These are phyloP conservation scores for Carex myosuroides DNA, from an alignment of 176 grass and related monocot genomes.

Conservation along the genomic window DNA sequence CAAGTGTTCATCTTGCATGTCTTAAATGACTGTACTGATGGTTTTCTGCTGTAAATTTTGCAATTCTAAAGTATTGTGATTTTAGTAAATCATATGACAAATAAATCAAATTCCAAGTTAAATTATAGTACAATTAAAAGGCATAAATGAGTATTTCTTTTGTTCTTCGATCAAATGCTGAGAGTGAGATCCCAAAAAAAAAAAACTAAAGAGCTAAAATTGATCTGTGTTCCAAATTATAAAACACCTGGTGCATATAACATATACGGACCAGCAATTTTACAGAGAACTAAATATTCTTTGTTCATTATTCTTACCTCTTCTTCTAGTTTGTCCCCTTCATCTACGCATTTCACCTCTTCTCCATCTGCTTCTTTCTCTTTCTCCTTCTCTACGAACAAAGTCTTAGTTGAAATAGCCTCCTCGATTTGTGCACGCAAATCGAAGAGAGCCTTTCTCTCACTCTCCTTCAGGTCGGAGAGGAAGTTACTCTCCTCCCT, in stretches of 20 bases:
- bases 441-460: conserved; percentile 71
- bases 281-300: not conserved
- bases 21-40: not conserved
- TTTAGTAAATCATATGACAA: not conserved
- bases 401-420: conserved; percentile 43
- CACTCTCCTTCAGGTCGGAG: conserved; percentile 62
- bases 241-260: not conserved
- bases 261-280: not conserved
- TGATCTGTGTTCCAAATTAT: not conserved
- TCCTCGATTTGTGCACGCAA: conserved; percentile 69
- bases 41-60: not conserved
- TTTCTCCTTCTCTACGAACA: conserved; percentile 34
- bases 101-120: not conserved
- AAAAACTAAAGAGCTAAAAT: not conserved
- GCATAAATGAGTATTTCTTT: not conserved
- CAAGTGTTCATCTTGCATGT: not conserved
- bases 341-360: not conserved
- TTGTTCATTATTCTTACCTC: conserved; percentile 6
- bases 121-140: not conserved
- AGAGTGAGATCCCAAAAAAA: not conserved
- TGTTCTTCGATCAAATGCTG: not conserved
- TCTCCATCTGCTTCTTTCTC: conserved; percentile 1
- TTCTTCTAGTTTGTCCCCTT: conserved; percentile 18
- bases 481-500: conserved; percentile 93
- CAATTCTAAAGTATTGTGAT: not conserved